Evolutionary conservation across 2,329 filamentous ascomycete species (phyloP).

Genomic region (Fusarium vanettenii): DNA sequence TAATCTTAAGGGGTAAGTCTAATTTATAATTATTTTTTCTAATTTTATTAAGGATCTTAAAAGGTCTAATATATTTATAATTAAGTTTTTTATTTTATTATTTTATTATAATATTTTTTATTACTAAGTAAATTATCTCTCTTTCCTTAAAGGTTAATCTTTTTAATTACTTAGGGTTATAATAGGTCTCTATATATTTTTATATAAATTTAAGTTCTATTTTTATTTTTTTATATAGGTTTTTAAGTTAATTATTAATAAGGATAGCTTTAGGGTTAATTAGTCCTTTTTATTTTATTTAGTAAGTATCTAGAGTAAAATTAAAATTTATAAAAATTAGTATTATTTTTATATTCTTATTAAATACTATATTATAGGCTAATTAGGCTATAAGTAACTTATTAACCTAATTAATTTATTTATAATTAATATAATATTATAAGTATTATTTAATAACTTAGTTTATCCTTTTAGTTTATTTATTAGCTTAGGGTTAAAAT

Average conservation of each 20-base stretch:
- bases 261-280: too few species aligned
- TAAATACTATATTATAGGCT: not conserved
- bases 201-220: too few species aligned
- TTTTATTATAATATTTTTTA: conserved; percentile 27
- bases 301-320: not conserved
- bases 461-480: not conserved
- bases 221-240: too few species aligned
- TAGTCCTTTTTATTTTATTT: not conserved
- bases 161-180: too few species aligned
- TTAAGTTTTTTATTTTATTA: too few species aligned
- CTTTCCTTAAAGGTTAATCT: too few species aligned
- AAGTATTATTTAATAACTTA: not conserved
- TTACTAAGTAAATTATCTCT: conserved; percentile 27
- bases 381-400: not conserved
- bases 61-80: conserved; percentile 19
- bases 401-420: not conserved
- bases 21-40: conserved; percentile 25
- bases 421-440: not conserved
- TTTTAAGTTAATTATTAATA: too few species aligned
- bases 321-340: too few species aligned
- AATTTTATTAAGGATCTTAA: not conserved
- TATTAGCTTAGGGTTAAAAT: not conserved
- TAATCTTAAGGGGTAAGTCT: too few species aligned
- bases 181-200: too few species aligned
- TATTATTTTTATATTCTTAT: not conserved